Conservation (phyloP, 768 basidiomycete genomes). For the Kwoniella mangroviensis region DNA sequence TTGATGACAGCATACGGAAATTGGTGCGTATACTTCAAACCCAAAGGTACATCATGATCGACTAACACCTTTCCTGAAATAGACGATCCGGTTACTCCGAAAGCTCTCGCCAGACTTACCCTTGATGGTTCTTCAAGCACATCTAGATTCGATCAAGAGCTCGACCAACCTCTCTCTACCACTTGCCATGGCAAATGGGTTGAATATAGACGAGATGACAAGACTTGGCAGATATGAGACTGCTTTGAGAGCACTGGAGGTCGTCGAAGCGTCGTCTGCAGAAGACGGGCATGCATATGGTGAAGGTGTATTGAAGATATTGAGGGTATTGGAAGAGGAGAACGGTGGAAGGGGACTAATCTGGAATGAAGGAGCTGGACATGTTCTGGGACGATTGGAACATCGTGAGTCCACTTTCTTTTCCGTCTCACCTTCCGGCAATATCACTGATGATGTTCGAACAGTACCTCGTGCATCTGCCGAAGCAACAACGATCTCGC, state of each 20-base stretch:
- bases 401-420: constrained; percentile 1
- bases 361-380: constrained; percentile 25
- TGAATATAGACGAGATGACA: constrained; percentile 18
- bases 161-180: constrained; percentile 30
- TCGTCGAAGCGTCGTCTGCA: constrained; percentile 17
- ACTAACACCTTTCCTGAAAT: neutral
- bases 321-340: neutral
- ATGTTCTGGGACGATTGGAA: constrained; percentile 1
- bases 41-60: too few relatives aligned
- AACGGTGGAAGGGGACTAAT: neutral
- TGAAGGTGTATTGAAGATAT: neutral
- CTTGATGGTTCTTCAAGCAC: neutral
- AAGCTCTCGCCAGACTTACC: constrained; percentile 24
- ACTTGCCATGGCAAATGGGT: neutral
- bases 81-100: constrained; percentile 32
- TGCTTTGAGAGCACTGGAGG: constrained; percentile 32
- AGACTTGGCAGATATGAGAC: constrained; percentile 16
- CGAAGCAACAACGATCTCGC: constrained; percentile 2
- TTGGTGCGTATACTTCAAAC: constrained; percentile 13
- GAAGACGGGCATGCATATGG: constrained; percentile 11
- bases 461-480: constrained; percentile 1
- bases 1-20: constrained; percentile 39
- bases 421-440: too few relatives aligned
- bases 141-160: constrained; percentile 19
- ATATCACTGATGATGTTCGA: too few relatives aligned